phyloP scores from a whole-genome alignment of 805 yeast genomes.

The Spathaspora boniae region DNA sequence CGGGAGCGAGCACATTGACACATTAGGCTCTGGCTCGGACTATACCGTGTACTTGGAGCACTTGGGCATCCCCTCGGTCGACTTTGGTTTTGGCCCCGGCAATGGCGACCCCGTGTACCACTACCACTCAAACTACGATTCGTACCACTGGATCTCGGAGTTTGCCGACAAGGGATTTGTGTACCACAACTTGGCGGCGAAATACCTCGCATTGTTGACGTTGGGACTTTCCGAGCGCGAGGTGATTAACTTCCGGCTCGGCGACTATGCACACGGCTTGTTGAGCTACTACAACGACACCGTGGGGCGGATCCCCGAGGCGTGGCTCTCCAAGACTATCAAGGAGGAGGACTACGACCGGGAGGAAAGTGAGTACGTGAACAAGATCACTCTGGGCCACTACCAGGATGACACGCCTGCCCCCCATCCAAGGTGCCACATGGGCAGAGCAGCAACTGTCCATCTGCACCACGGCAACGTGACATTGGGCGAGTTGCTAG shows the following conservation, averaged over 20 bases:
- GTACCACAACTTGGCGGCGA: slow-evolving; percentile 55
- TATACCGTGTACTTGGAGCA: slow-evolving; percentile 60
- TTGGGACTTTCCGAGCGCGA: slow-evolving; percentile 57
- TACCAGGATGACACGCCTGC: slow-evolving; percentile 10
- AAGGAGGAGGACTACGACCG: slow-evolving; percentile 10
- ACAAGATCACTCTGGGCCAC: slow-evolving; percentile 17
- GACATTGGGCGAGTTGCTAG: slow-evolving; percentile 23
- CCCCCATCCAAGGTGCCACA: too few species aligned
- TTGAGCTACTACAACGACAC: slow-evolving; percentile 31
- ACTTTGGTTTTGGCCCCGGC: slow-evolving; percentile 36
- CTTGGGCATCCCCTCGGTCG: slow-evolving; percentile 63
- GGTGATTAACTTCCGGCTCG: slow-evolving; percentile 46
- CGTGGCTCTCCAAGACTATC: slow-evolving; percentile 26
- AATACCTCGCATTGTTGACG: slow-evolving; percentile 54
- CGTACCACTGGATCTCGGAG: slow-evolving; percentile 51
- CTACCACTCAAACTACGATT: slow-evolving; percentile 57
- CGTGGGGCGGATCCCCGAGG: slow-evolving; percentile 24
- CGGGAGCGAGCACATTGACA: slow-evolving; percentile 30
- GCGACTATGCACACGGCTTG: slow-evolving; percentile 47
- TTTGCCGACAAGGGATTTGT: slow-evolving; percentile 51
- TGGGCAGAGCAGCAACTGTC: slow-evolving; percentile 1
- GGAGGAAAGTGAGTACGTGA: slow-evolving; percentile 15
- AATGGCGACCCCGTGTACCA: slow-evolving; percentile 51
- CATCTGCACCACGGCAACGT: slow-evolving; percentile 14
- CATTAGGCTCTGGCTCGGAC: slow-evolving; percentile 52